phyloP scores from a whole-genome alignment of 1,284 basidiomycete genomes.

The Malassezia slooffiae region DNA sequence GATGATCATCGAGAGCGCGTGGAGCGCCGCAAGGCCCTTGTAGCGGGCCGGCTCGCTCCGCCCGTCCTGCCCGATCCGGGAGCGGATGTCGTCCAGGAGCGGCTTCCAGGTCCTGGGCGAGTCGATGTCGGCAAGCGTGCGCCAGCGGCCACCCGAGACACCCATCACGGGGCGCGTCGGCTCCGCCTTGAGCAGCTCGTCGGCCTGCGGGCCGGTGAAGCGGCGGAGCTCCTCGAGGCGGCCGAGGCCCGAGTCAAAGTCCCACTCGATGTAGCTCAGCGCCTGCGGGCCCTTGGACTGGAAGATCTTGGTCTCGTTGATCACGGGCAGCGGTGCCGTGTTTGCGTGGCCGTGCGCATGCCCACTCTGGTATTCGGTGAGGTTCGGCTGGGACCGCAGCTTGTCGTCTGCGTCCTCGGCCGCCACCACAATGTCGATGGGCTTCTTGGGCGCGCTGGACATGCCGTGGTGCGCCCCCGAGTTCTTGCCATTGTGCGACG shows the following conservation, averaged over 20 bases:
- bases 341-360: conserved; percentile 6
- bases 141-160: conserved; percentile 29
- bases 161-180: conserved; percentile 22
- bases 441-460: too few relatives aligned
- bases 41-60: conserved; percentile 20
- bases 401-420: conserved; percentile 2
- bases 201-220: conserved; percentile 18
- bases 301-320: conserved; percentile 37
- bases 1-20: conserved; percentile 24
- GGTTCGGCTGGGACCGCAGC: conserved; percentile 5
- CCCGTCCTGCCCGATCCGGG: conserved; percentile 10
- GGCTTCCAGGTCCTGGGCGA: conserved; percentile 12
- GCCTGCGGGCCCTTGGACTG: conserved; percentile 34
- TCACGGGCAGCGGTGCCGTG: conserved; percentile 4
- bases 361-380: background rate
- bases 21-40: conserved; percentile 16
- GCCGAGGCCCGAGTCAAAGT: conserved; percentile 30
- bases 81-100: conserved; percentile 23
- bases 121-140: conserved; percentile 31
- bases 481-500: too few relatives aligned
- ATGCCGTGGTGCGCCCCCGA: too few relatives aligned
- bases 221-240: conserved; percentile 20
- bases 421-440: conserved; percentile 1
- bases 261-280: conserved; percentile 44
- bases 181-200: conserved; percentile 16